Conservation (phyloP, 129 eudicot species). For the Sambucus nigra region DNA sequence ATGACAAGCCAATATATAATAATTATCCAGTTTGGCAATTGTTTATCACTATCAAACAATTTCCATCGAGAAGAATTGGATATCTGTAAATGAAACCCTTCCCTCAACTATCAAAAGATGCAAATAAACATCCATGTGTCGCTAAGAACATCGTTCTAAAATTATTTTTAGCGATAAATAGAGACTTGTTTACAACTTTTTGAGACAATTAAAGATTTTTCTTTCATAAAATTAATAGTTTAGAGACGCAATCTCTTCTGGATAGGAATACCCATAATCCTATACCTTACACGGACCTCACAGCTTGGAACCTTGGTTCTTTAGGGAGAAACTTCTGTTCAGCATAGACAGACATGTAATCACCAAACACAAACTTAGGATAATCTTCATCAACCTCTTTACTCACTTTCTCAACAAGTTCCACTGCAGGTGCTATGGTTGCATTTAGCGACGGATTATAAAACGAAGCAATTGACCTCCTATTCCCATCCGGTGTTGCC, state of each 20-base stretch:
- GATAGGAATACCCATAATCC: no score
- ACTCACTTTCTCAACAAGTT: conserved; percentile 24
- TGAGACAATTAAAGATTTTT: neutral
- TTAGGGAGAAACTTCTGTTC: conserved; percentile 80
- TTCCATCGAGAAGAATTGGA: neutral
- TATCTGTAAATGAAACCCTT: neutral
- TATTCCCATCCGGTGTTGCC: conserved; percentile 28
- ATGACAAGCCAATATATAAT: conserved; percentile 7
- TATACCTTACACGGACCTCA: conserved; percentile 34
- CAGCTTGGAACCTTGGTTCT: conserved; percentile 84
- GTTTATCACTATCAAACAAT: conserved; percentile 2
- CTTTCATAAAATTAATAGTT: neutral
- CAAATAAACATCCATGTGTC: no score
- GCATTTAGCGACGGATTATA: conserved; percentile 58
- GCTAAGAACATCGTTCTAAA: no score
- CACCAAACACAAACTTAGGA: conserved; percentile 70
- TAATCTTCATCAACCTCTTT: conserved; percentile 22
- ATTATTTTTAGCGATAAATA: no score
- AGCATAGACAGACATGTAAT: conserved; percentile 63
- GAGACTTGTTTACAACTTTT: no score
- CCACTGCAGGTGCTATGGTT: conserved; percentile 45
- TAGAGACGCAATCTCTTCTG: no score
- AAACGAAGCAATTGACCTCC: conserved; percentile 69
- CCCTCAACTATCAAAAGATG: no score
- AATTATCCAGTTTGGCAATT: neutral